Evolutionary conservation across 768 basidiomycete species (phyloP).

Genomic region (Tricholoma saponaceum): DNA sequence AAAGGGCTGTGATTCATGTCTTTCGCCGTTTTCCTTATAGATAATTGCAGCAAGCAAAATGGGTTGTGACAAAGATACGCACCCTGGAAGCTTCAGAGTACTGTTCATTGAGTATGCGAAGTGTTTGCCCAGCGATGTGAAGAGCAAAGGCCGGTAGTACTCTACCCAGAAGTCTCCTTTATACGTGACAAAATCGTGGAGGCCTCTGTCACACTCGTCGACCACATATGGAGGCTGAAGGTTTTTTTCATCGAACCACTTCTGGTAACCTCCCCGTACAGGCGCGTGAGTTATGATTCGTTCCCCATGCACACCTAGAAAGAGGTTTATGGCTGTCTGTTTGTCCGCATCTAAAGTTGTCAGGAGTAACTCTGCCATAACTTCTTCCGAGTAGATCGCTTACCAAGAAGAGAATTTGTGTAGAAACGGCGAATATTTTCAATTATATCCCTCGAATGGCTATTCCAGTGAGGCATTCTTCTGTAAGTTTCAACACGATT

Average conservation of each 20-base stretch:
- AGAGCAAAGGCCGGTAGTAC: constrained; percentile 81
- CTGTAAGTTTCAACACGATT: constrained; percentile 96
- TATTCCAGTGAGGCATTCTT: constrained; percentile 95
- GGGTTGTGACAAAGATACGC: constrained; percentile 15
- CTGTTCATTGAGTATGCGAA: constrained; percentile 94
- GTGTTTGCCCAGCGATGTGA: constrained; percentile 83
- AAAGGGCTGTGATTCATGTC: constrained; percentile 77
- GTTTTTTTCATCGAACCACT: constrained; percentile 79
- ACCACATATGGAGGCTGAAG: constrained; percentile 65
- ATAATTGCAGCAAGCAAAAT: neutral
- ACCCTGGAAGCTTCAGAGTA: constrained; percentile 81
- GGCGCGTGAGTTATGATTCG: constrained; percentile 45
- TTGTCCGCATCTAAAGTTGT: constrained; percentile 80
- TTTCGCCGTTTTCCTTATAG: constrained; percentile 59
- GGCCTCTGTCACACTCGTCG: constrained; percentile 57
- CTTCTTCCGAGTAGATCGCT: neutral
- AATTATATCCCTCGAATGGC: constrained; percentile 93
- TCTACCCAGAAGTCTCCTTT: constrained; percentile 83
- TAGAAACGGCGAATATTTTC: constrained; percentile 95
- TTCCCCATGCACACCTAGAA: constrained; percentile 72
- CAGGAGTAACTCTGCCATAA: neutral
- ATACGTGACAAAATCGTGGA: constrained; percentile 55
- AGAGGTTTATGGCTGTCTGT: constrained; percentile 96
- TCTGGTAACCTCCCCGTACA: constrained; percentile 69
- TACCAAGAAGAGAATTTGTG: constrained; percentile 88